These are phyloP conservation scores for Rhinocladiella mackenziei DNA, from an alignment of 2,329 filamentous ascomycete species.

Conservation along the genomic window DNA sequence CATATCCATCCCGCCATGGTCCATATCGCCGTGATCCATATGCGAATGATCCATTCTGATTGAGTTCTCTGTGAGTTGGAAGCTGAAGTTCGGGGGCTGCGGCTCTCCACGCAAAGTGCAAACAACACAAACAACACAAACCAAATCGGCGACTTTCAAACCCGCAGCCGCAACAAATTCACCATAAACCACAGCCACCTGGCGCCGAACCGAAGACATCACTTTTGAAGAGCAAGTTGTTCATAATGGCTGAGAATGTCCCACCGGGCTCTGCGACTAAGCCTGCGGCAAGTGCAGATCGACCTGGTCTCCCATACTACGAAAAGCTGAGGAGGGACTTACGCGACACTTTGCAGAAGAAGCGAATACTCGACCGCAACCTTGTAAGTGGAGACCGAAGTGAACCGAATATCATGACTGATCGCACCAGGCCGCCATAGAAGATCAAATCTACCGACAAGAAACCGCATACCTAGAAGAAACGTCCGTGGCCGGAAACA, in stretches of 20 bases:
- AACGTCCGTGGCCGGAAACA: conserved; percentile 79
- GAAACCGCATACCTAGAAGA: conserved; percentile 89
- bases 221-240: neutral
- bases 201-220: too few species aligned
- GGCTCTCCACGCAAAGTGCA: too few species aligned
- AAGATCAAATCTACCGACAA: conserved; percentile 78
- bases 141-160: too few species aligned
- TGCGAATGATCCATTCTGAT: conserved; percentile 30
- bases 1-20: conserved; percentile 57
- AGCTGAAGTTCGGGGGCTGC: too few species aligned
- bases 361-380: conserved; percentile 59
- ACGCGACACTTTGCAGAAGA: conserved; percentile 63
- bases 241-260: conserved; percentile 42
- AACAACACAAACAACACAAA: too few species aligned
- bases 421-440: conserved; percentile 52
- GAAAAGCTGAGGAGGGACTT: conserved; percentile 67
- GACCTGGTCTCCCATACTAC: conserved; percentile 59
- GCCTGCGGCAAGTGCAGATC: conserved; percentile 31
- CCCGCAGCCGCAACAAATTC: neutral
- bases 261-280: conserved; percentile 32
- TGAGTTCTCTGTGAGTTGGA: too few species aligned
- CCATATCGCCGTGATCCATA: conserved; percentile 56
- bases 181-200: too few species aligned
- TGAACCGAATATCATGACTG: conserved; percentile 1
- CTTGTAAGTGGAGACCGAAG: conserved; percentile 43